These are phyloP conservation scores for Paraphaeosphaeria sporulosa DNA, from an alignment of 2,329 filamentous ascomycete species.

Conservation along the genomic window DNA sequence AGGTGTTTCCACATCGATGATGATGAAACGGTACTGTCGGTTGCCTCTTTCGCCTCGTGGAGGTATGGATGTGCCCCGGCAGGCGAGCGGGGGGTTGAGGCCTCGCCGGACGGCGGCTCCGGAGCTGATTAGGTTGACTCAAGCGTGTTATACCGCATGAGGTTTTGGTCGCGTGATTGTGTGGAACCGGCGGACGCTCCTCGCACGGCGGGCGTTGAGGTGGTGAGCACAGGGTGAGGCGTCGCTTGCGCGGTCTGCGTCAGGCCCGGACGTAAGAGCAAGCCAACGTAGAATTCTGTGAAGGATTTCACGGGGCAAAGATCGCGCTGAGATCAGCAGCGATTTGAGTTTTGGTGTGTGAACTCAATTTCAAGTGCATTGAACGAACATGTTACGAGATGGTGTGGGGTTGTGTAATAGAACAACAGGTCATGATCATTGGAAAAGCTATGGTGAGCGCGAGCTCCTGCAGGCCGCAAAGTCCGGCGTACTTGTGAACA, in stretches of 20 bases:
- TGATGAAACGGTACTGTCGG: not conserved
- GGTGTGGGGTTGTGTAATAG: not conserved
- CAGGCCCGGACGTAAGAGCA: conserved; percentile 1
- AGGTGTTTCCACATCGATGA: not conserved
- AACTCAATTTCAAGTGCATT: conserved; percentile 9
- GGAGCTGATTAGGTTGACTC: not conserved
- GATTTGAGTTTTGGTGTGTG: conserved; percentile 5
- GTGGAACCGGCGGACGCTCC: not conserved
- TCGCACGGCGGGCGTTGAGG: not conserved
- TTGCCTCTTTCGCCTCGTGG: conserved; percentile 12
- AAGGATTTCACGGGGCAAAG: not conserved
- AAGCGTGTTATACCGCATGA: not conserved
- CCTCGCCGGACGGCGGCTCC: not conserved
- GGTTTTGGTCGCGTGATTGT: conserved; percentile 1
- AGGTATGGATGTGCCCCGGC: conserved; percentile 1
- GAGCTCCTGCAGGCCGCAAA: not conserved
- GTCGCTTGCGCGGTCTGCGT: not conserved
- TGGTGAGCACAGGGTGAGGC: not conserved
- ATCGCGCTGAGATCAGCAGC: conserved; percentile 6
- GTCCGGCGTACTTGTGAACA: not conserved
- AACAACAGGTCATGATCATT: not conserved
- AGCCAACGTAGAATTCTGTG: not conserved
- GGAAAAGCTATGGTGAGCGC: not conserved
- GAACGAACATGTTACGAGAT: not conserved
- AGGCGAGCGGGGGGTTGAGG: conserved; percentile 1